Base-by-base conservation (phyloP, 306 rosid species). In the Inga leiocalycina region DNA sequence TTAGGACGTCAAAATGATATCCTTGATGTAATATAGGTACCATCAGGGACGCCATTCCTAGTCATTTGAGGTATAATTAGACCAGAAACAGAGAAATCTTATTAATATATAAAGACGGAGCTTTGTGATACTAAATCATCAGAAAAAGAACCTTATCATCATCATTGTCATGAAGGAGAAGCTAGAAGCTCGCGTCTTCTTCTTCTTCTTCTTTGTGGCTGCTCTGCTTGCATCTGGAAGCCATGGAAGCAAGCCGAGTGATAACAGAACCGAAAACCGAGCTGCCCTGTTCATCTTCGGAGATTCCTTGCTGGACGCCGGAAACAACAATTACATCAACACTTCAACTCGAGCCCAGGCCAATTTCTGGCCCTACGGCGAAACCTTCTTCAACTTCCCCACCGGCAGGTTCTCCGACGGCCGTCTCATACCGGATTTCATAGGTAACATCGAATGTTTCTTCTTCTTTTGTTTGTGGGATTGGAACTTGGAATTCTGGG, bases 391-490 rank as follows among this genome's bases (percentile, higher is more conserved):
- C 86, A 78, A 88, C 6, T 91, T 89, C 70, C 97, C 99, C 1
- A 95, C 99, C 0, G 99, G 99, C 8, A 87, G 99, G 84, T 95
- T 95, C 83, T 93, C 93, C 67, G 98, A 95, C 75, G 99, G 99
- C 37, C 91, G 99, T 10, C 86, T 95, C 88, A 14, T 95, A 4
- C 82, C 97, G 1, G 99, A 95, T 88, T 95, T 93, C 80, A 86
- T 95, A 8, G 97, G 95, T 91, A 46, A 79, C 88, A 79, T 57
- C 1, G 14, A 11, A 3, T 14, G 6, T 49, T 16, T 48, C 4
- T 48, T 3, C 2, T 9, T 3, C 2, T 9, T 12, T 13, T 12
- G 54, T 27, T 27, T 27, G 30, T 27, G 54, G 16, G 54, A 49
- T 9, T 54, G 8, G 61, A 9, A 54, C 1, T 19, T 54, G 24